A percentile compares a stretch with the other conserved stretches of the same genome.
Evolutionary conservation across 2,329 filamentous ascomycete genomes (phyloP).

Genomic region (Paecilomyces sp.): DNA sequence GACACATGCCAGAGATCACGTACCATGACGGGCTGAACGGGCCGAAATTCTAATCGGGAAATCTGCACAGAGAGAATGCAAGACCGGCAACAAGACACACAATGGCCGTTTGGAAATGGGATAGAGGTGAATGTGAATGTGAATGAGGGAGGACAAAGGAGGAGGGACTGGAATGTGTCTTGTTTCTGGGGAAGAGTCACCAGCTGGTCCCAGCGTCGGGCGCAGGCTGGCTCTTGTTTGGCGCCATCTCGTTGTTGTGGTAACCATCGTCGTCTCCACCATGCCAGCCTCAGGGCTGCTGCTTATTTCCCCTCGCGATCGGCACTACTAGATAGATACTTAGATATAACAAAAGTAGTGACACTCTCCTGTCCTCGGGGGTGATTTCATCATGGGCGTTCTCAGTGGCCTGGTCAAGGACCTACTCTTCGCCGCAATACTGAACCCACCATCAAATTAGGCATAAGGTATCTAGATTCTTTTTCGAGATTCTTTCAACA

Average conservation of each 20-base stretch:
- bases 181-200: not conserved
- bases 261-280: not conserved
- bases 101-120: not conserved
- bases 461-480: too few relatives aligned
- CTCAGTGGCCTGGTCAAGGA: too few relatives aligned
- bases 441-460: too few relatives aligned
- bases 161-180: not conserved
- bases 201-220: not conserved
- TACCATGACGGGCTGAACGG: not conserved
- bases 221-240: not conserved
- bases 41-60: not conserved
- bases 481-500: too few relatives aligned
- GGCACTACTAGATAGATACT: too few relatives aligned
- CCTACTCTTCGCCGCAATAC: too few relatives aligned
- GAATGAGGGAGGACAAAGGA: not conserved
- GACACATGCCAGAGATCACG: not conserved
- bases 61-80: not conserved
- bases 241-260: not conserved
- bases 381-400: too few relatives aligned
- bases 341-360: too few relatives aligned
- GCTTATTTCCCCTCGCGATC: too few relatives aligned
- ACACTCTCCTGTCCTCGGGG: too few relatives aligned
- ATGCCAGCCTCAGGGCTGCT: not conserved
- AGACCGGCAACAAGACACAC: not conserved
- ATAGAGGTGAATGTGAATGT: not conserved